A percentile compares a stretch with the other conserved stretches of the same genome.
Evolutionary conservation across 2,329 filamentous ascomycete species (phyloP).

Genomic region (Cytospora schulzeri): DNA sequence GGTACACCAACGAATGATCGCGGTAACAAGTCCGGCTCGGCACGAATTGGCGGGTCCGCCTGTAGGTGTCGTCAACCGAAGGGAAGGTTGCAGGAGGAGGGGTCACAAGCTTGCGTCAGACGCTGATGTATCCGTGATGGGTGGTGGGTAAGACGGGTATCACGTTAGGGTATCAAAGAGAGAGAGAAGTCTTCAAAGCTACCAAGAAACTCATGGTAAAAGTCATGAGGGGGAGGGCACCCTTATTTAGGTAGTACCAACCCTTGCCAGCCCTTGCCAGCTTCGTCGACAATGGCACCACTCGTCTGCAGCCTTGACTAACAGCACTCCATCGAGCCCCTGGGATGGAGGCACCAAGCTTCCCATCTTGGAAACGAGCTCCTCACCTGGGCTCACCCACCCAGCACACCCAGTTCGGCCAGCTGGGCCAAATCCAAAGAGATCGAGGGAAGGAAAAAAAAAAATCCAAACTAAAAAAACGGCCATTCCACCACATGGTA

Average conservation of each 20-base stretch:
- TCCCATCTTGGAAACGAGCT: neutral
- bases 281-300: constrained; percentile 20
- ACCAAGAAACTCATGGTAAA: constrained; percentile 1
- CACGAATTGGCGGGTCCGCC: neutral
- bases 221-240: constrained; percentile 16
- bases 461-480: neutral
- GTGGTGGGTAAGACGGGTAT: neutral
- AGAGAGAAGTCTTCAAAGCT: constrained; percentile 3
- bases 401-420: neutral
- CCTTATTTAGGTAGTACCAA: constrained; percentile 20
- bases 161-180: constrained; percentile 7
- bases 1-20: neutral
- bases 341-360: constrained; percentile 3
- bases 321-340: constrained; percentile 12
- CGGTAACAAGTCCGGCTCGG: constrained; percentile 4
- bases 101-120: neutral
- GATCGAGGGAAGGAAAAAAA: no score
- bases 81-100: neutral
- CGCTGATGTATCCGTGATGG: neutral
- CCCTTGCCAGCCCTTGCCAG: constrained; percentile 9
- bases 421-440: constrained; percentile 6
- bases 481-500: constrained; percentile 1
- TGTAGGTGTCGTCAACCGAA: neutral
- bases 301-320: constrained; percentile 7
- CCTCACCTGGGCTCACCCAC: neutral